These are phyloP conservation scores for Mrakia frigida DNA, from an alignment of 768 basidiomycete species.

Conservation along the genomic window DNA sequence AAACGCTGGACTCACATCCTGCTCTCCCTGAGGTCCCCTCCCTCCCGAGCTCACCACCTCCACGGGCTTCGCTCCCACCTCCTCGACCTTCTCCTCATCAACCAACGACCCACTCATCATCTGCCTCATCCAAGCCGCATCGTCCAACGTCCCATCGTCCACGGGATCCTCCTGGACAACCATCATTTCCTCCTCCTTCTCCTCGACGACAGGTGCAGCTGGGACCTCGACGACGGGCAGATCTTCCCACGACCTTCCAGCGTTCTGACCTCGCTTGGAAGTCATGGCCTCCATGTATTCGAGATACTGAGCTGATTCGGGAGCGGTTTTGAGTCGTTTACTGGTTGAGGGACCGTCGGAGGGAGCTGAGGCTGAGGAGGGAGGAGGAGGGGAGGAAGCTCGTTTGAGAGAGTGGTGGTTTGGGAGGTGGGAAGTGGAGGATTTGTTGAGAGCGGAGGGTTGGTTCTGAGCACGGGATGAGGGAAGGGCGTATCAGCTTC, in stretches of 20 bases:
- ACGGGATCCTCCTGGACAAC: constrained; percentile 36
- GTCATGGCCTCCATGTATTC: constrained; percentile 70
- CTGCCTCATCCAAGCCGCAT: constrained; percentile 69
- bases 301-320: constrained; percentile 50
- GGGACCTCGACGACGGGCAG: constrained; percentile 33
- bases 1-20: constrained; percentile 18
- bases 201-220: background rate
- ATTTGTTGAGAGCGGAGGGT: constrained; percentile 10
- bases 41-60: constrained; percentile 48
- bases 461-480: background rate
- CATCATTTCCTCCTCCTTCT: constrained; percentile 35
- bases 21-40: constrained; percentile 34
- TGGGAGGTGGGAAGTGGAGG: constrained; percentile 7
- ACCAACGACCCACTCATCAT: constrained; percentile 50
- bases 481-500: background rate
- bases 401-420: constrained; percentile 33
- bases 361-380: background rate
- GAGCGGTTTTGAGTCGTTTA: constrained; percentile 12
- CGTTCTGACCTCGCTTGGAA: constrained; percentile 27
- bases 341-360: constrained; percentile 19
- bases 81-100: constrained; percentile 43
- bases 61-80: constrained; percentile 52
- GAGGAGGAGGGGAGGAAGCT: constrained; percentile 16
- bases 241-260: constrained; percentile 62
- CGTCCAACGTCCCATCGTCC: constrained; percentile 50